phyloP scores from a whole-genome alignment of 2,329 filamentous ascomycete genomes.

The Aspergillus novofumigatus region DNA sequence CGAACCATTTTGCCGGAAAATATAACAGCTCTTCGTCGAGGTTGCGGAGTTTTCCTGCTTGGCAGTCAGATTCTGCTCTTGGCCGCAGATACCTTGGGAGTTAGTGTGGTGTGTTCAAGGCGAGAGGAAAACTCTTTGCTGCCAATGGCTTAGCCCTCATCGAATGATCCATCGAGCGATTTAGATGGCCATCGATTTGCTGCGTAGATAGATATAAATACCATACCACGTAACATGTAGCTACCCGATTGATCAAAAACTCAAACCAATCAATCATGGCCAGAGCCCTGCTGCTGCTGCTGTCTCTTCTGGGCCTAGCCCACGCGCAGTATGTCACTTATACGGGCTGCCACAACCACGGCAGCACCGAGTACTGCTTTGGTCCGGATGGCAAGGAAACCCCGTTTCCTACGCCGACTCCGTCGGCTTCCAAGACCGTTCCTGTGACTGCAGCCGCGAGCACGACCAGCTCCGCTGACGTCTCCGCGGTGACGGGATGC shows the following conservation, averaged over 20 bases:
- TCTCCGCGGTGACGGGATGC: constrained; percentile 51
- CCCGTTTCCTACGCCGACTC: constrained; percentile 18
- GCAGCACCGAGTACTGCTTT: constrained; percentile 28
- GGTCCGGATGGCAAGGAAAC: constrained; percentile 27
- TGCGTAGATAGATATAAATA: neutral
- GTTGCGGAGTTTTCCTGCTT: neutral
- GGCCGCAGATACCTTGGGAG: constrained; percentile 20
- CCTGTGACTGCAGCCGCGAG: constrained; percentile 19
- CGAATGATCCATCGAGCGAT: neutral
- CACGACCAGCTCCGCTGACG: constrained; percentile 27
- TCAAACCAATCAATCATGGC: neutral
- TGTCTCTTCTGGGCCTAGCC: neutral
- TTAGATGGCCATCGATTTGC: neutral
- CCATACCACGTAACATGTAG: neutral
- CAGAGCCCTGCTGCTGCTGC: neutral
- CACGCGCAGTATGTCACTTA: constrained; percentile 9
- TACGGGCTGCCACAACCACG: constrained; percentile 29
- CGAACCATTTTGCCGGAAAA: neutral
- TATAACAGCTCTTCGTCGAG: neutral
- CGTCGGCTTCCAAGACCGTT: constrained; percentile 11
- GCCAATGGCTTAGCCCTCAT: neutral
- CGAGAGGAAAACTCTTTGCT: neutral
- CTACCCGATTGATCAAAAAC: neutral
- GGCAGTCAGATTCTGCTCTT: constrained; percentile 9
- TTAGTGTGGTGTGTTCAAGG: constrained; percentile 6